Percentiles rank a stretch among this genome's conserved stretches.
phyloP scores from a whole-genome alignment of 2,329 filamentous ascomycete genomes.

The Fusarium kyushuense region DNA sequence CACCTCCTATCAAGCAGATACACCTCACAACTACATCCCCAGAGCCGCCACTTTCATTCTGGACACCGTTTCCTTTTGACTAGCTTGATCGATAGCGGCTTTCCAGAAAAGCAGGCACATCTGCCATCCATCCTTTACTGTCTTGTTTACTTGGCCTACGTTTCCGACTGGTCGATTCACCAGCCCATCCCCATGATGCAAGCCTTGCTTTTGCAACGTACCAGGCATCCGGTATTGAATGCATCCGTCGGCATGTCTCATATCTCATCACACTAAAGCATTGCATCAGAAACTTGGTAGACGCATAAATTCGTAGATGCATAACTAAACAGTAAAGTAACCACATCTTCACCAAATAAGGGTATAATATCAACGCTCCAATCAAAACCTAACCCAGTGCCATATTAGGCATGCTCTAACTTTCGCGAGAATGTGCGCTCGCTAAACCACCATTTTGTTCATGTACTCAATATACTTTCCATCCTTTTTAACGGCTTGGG shows the following conservation, averaged over 20 bases:
- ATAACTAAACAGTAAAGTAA: conserved; percentile 37
- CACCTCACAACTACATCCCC: neutral
- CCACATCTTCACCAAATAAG: conserved; percentile 44
- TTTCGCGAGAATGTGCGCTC: conserved; percentile 22
- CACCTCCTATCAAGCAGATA: conserved; percentile 1
- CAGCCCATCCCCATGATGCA: conserved; percentile 19
- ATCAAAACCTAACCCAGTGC: conserved; percentile 41
- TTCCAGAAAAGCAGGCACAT: conserved; percentile 10
- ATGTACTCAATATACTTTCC: conserved; percentile 20
- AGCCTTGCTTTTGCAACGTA: conserved; percentile 38
- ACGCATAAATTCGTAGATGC: conserved; percentile 47
- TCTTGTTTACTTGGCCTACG: conserved; percentile 11
- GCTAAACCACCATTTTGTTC: conserved; percentile 25
- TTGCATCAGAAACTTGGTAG: conserved; percentile 20
- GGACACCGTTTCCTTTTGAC: conserved; percentile 2
- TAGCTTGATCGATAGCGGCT: conserved; percentile 10
- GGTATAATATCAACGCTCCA: conserved; percentile 50
- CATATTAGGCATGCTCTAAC: conserved; percentile 37
- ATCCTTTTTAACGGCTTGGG: conserved; percentile 27
- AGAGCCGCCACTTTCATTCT: neutral
- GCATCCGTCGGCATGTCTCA: conserved; percentile 18
- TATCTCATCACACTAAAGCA: conserved; percentile 16
- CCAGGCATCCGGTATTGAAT: conserved; percentile 22
- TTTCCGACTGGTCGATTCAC: conserved; percentile 30
- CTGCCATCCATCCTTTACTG: conserved; percentile 4